Evolutionary conservation across 805 yeast genomes (phyloP).

Genomic region (Torulaspora quercuum): DNA sequence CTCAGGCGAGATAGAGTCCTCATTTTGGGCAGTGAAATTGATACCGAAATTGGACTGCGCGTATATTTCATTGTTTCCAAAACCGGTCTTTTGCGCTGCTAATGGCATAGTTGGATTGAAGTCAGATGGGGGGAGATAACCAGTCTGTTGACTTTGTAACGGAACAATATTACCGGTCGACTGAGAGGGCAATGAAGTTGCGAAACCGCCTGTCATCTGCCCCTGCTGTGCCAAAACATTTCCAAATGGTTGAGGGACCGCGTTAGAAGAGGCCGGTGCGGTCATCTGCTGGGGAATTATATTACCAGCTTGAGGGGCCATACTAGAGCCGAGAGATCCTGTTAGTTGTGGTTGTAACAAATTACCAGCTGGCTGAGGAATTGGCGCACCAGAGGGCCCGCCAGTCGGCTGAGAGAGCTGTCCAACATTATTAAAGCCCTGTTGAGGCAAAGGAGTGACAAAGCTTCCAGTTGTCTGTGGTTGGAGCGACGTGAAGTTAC

Average conservation of each 20-base stretch:
- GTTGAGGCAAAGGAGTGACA: constrained; percentile 6
- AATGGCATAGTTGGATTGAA: constrained; percentile 37
- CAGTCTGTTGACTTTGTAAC: constrained; percentile 53
- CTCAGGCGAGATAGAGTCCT: constrained; percentile 75
- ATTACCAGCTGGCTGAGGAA: constrained; percentile 41
- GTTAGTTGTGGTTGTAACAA: constrained; percentile 45
- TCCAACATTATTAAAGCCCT: constrained; percentile 7
- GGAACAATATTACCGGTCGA: constrained; percentile 42
- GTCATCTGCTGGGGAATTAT: constrained; percentile 29
- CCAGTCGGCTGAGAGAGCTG: constrained; percentile 35
- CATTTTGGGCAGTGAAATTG: constrained; percentile 38
- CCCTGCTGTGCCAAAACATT: constrained; percentile 32
- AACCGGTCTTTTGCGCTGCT: constrained; percentile 45
- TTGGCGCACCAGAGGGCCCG: constrained; percentile 32
- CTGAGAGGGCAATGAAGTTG: constrained; percentile 32
- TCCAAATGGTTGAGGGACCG: constrained; percentile 23
- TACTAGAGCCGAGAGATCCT: constrained; percentile 37
- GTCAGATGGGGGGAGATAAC: constrained; percentile 51
- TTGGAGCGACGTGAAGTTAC: constrained; percentile 36
- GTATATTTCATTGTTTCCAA: constrained; percentile 41
- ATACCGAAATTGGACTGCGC: constrained; percentile 37
- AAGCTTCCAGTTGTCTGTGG: constrained; percentile 51
- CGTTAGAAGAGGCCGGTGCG: constrained; percentile 33
- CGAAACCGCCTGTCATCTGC: constrained; percentile 39
- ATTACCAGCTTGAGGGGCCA: constrained; percentile 22